These are phyloP conservation scores for Leucocoprinus sp. DNA, from an alignment of 768 basidiomycete species.

Conservation along the genomic window DNA sequence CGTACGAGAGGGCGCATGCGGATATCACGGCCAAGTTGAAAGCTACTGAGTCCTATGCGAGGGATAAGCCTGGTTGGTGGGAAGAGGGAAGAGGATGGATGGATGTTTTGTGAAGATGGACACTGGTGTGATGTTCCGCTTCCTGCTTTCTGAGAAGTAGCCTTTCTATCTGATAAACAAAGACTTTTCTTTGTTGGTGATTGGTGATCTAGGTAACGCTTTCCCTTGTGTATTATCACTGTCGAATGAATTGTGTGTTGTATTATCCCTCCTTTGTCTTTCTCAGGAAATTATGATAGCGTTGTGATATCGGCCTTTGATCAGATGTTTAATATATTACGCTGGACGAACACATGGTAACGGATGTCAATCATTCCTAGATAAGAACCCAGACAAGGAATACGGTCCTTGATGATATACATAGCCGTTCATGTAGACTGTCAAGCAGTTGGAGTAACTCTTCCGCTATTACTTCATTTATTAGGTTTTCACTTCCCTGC, in stretches of 20 bases:
- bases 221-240: neutral
- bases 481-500: too few relatives aligned
- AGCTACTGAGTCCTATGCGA: neutral
- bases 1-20: constrained; percentile 16
- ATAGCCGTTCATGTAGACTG: too few relatives aligned
- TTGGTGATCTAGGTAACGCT: neutral
- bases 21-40: constrained; percentile 14
- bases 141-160: neutral
- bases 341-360: too few relatives aligned
- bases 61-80: constrained; percentile 9
- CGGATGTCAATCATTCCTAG: too few relatives aligned
- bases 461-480: too few relatives aligned
- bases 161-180: neutral
- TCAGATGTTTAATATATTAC: too few relatives aligned
- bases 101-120: neutral
- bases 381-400: too few relatives aligned
- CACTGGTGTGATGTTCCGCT: neutral
- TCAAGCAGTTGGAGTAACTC: too few relatives aligned
- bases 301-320: too few relatives aligned
- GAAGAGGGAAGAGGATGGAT: neutral
- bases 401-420: too few relatives aligned
- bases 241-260: neutral
- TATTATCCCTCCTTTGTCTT: neutral
- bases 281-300: too few relatives aligned
- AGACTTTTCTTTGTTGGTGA: too few relatives aligned